Conservation (phyloP, 352 stramenopile species). For the Globisporangium recalcitrans region DNA sequence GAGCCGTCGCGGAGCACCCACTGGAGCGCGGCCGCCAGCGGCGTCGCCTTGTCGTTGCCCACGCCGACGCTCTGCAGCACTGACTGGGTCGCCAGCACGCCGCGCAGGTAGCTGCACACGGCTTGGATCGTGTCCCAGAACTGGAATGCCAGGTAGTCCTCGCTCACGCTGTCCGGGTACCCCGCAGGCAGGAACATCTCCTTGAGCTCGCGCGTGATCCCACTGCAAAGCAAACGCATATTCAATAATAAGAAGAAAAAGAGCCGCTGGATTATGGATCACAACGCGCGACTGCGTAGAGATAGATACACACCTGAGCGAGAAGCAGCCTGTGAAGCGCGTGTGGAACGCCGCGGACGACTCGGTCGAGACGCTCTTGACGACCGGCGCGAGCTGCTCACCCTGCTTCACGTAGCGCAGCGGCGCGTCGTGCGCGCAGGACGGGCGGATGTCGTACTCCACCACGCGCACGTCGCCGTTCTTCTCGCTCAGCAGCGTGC, state of each 20-base stretch:
- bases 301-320: no score
- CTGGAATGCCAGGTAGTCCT: constrained; percentile 94
- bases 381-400: constrained; percentile 25
- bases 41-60: constrained; percentile 78
- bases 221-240: constrained; percentile 13
- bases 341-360: constrained; percentile 2
- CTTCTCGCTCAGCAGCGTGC: constrained; percentile 16
- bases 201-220: constrained; percentile 53
- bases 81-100: constrained; percentile 90
- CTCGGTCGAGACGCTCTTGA: constrained; percentile 11
- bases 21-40: constrained; percentile 65
- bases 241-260: neutral
- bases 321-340: constrained; percentile 23
- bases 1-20: constrained; percentile 75
- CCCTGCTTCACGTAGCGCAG: constrained; percentile 43
- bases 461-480: constrained; percentile 32
- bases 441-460: constrained; percentile 56
- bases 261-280: neutral
- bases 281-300: neutral
- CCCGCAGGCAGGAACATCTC: constrained; percentile 85
- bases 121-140: constrained; percentile 93
- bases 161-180: constrained; percentile 81
- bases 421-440: constrained; percentile 42
- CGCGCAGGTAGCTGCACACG: constrained; percentile 94
- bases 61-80: constrained; percentile 92